Percentiles rank a stretch among this genome's conserved stretches.
Conservation (phyloP, 495 filamentous ascomycete species). For the Penicillium ucsense region DNA sequence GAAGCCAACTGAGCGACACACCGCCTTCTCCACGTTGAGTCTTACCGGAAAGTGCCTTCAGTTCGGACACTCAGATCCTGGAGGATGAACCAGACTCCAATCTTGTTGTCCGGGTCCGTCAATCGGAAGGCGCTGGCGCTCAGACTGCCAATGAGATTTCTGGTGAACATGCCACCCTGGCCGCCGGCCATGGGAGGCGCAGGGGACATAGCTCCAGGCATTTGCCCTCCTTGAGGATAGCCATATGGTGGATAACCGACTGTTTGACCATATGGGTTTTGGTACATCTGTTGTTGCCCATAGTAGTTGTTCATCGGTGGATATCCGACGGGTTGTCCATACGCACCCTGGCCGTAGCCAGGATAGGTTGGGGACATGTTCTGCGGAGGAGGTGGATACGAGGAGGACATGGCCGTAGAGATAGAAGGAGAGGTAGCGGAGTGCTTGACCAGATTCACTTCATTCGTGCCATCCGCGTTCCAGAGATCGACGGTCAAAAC, state of each 20-base stretch:
- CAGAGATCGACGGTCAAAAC: conserved; percentile 91
- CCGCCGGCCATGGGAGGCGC: conserved; percentile 33
- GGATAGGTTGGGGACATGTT: conserved; percentile 30
- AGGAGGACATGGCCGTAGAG: conserved; percentile 67
- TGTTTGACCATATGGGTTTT: conserved; percentile 34
- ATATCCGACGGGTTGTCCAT: conserved; percentile 30
- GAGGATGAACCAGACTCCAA: conserved; percentile 94
- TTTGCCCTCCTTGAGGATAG: conserved; percentile 22
- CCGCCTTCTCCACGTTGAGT: neutral
- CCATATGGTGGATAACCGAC: conserved; percentile 31
- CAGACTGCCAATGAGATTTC: conserved; percentile 90
- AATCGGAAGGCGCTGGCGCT: conserved; percentile 85
- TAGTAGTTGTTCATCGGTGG: conserved; percentile 36
- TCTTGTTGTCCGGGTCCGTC: conserved; percentile 69
- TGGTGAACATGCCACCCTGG: conserved; percentile 85
- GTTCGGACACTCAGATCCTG: conserved; percentile 93
- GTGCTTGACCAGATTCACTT: conserved; percentile 91
- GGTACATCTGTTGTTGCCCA: conserved; percentile 29
- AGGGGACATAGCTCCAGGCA: conserved; percentile 29
- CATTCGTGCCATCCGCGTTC: conserved; percentile 70
- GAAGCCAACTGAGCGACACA: too few species aligned
- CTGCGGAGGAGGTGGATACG: conserved; percentile 56
- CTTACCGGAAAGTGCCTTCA: conserved; percentile 82
- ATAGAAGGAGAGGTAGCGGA: conserved; percentile 84
- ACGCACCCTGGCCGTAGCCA: conserved; percentile 26